phyloP scores from a whole-genome alignment of 129 eudicot species.

The Tagetes patula region DNA sequence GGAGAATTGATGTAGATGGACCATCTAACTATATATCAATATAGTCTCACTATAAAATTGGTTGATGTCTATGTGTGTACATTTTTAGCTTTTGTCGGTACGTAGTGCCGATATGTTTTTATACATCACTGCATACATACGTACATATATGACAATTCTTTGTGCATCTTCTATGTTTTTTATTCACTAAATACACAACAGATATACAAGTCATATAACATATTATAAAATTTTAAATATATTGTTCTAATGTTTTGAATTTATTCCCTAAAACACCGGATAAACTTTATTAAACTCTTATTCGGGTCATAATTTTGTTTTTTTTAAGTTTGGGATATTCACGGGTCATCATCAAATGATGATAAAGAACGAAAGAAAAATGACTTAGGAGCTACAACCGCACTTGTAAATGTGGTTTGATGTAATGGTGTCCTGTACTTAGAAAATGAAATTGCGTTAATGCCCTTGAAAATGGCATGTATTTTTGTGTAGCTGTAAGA shows the following conservation, averaged over 20 bases:
- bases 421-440: neutral
- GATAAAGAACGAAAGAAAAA: neutral
- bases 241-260: too few relatives aligned
- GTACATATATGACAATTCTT: too few relatives aligned
- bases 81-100: neutral
- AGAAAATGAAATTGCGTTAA: neutral
- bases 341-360: neutral
- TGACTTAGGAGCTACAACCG: constrained; percentile 14
- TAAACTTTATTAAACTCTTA: too few relatives aligned
- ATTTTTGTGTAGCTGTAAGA: neutral
- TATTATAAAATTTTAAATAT: too few relatives aligned
- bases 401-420: neutral
- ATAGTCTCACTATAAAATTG: neutral
- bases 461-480: neutral
- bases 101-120: neutral
- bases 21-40: constrained; percentile 21
- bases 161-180: too few relatives aligned
- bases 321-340: neutral
- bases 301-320: too few relatives aligned
- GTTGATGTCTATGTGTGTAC: neutral
- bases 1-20: constrained; percentile 38
- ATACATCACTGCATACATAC: too few relatives aligned
- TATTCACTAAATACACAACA: too few relatives aligned
- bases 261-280: neutral
- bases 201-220: too few relatives aligned